Percentiles rank a stretch among this genome's conserved stretches.
These are phyloP conservation scores for Warburgia ugandensis DNA, from an alignment of 164 flowering plant genomes.

Conservation along the genomic window DNA sequence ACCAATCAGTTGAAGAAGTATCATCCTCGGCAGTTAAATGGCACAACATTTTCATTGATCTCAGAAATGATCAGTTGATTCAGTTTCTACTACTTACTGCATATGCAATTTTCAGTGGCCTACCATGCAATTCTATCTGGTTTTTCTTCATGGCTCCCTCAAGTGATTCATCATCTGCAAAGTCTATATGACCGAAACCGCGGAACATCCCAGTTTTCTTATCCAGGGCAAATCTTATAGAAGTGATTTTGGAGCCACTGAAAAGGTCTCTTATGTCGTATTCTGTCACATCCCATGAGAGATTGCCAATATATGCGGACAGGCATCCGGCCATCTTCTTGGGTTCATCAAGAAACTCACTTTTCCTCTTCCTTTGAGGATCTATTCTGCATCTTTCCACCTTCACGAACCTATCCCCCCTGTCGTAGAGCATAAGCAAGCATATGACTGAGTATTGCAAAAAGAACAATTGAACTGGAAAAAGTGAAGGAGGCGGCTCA, in stretches of 20 bases:
- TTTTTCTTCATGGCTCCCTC: constrained; percentile 25
- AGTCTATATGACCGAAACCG: constrained; percentile 14
- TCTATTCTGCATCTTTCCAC: constrained; percentile 9
- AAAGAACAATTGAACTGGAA: background rate
- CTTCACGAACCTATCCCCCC: constrained; percentile 6
- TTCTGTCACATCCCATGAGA: constrained; percentile 13
- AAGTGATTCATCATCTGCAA: constrained; percentile 13
- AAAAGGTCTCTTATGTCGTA: constrained; percentile 9
- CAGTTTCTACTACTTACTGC: constrained; percentile 7
- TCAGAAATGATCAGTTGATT: too few species aligned
- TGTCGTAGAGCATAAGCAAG: background rate
- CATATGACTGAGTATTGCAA: background rate
- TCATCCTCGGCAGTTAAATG: too few species aligned
- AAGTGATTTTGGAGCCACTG: constrained; percentile 4
- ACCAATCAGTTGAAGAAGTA: too few species aligned
- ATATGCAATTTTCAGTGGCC: constrained; percentile 7
- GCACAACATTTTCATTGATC: too few species aligned
- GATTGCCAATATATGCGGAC: constrained; percentile 13
- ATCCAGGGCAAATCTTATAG: constrained; percentile 10
- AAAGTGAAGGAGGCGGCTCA: background rate
- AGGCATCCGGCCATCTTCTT: constrained; percentile 10
- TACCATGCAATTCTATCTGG: constrained; percentile 3
- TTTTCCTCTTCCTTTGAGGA: constrained; percentile 12
- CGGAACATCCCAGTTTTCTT: constrained; percentile 9
- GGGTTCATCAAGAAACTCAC: constrained; percentile 10